phyloP scores from a whole-genome alignment of 768 basidiomycete genomes.

The Udeniomyces megalosporus region DNA sequence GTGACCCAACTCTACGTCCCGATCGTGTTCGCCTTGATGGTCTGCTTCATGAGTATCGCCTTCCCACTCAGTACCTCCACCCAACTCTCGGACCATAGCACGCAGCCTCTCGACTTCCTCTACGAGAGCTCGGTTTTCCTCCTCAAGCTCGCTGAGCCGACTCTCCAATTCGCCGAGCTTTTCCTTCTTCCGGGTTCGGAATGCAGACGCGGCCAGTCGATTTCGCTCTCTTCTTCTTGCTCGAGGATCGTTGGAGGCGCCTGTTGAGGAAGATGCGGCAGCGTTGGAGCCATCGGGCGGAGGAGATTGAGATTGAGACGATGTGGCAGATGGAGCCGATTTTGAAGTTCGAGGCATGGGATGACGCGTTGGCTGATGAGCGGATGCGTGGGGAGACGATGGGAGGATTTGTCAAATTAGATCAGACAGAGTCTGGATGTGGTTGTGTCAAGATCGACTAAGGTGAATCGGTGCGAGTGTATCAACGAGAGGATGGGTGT shows the following conservation, averaged over 20 bases:
- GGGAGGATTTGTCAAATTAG: no score
- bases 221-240: slow-evolving; percentile 10
- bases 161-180: slow-evolving; percentile 6
- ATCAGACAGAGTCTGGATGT: no score
- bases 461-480: no score
- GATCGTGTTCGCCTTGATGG: background rate
- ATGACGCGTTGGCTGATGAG: background rate
- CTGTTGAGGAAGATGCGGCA: background rate
- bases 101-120: background rate
- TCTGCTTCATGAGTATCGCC: no score
- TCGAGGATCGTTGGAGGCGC: background rate
- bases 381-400: no score
- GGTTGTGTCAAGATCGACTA: no score
- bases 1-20: background rate
- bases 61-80: no score
- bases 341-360: background rate
- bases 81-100: background rate
- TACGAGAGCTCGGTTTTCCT: background rate
- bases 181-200: slow-evolving; percentile 14
- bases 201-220: slow-evolving; percentile 12
- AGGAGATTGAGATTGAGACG: background rate
- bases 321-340: background rate
- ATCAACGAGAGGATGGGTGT: no score
- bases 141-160: background rate
- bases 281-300: no score